Evolutionary conservation across 495 filamentous ascomycete genomes (phyloP), one percentile per base, ranked within the genome.

Genomic region (Lasiosphaeriaceae sp.): DNA sequence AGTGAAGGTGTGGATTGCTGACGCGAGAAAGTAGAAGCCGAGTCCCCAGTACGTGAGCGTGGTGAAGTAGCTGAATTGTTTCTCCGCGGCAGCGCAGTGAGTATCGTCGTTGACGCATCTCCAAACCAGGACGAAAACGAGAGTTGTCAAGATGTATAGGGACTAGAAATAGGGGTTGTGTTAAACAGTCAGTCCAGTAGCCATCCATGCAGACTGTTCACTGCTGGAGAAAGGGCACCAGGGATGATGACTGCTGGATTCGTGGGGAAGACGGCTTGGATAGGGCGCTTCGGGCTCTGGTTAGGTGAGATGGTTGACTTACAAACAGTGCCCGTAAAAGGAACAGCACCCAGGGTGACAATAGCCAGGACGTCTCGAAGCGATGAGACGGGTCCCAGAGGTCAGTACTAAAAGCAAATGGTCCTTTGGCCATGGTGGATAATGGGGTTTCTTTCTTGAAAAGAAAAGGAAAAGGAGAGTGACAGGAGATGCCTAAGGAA

Each of bases 41-140:
- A 92, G 62, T 0, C 88, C 87, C 88, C 89, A 93, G 76, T 88
- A 92, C 4, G 85, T 87, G 37, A 82, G 75, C 49, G 89, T 69
- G 4, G 90, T 95, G 76, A 95, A 95, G 80, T 81, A 95, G 60
- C 83, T 86, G 78, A 93, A 94, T 48, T 73, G 73, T 43, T 74
- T 67, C 24, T 72, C 72, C 61, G 65, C 75, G 2, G 56, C 52
- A 5, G 14, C 20, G 66, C 66, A 69, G 12, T 63, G 63, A 23
- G 66, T 50, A 2, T 7, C 21, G 11, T 14, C 37, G 35, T 26
- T 45, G 51, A 45, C 37, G 72, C 73, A 73, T 3, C 83, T 60
- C 77, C 79, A 89, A 45, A 72, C 82, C 63, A 90, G 83, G 63
- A 83, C 81, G 75, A 87, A 81, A 72, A 93, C 71, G 55, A 88